Percentiles rank a stretch among this genome's conserved stretches.
phyloP scores from a whole-genome alignment of 257 asterid species.

The Nicotiana benthamiana region DNA sequence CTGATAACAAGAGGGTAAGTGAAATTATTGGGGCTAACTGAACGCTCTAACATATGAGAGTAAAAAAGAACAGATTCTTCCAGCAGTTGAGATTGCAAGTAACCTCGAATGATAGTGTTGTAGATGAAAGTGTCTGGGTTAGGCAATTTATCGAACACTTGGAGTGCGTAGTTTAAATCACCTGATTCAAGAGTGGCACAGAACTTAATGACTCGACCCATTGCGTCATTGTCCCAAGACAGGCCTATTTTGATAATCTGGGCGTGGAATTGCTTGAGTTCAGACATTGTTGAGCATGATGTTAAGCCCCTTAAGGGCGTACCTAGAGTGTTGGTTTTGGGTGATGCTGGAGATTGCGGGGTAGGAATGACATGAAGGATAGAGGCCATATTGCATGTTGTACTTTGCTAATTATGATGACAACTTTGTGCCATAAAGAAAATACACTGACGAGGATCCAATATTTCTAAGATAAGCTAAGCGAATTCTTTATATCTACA shows the following conservation, averaged over 20 bases:
- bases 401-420: too few relatives aligned
- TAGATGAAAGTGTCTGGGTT: constrained; percentile 10
- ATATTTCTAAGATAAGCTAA: too few relatives aligned
- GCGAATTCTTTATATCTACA: too few relatives aligned
- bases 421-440: background rate
- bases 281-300: constrained; percentile 16
- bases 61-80: constrained; percentile 33
- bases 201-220: constrained; percentile 18
- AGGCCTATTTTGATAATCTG: constrained; percentile 5
- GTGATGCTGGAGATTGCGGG: background rate
- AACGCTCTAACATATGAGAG: constrained; percentile 37
- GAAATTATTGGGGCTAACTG: constrained; percentile 46
- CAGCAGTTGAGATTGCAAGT: background rate
- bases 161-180: constrained; percentile 3
- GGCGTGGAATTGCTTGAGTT: constrained; percentile 14
- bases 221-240: constrained; percentile 8
- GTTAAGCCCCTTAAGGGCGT: background rate
- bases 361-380: background rate
- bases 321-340: background rate
- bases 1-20: constrained; percentile 62
- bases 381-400: background rate
- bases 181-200: background rate
- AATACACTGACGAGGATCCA: too few relatives aligned
- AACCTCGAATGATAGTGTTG: constrained; percentile 10
- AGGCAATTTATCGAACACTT: constrained; percentile 11